Conservation (phyloP, 306 rosid genomes). For the Pueraria montana region DNA sequence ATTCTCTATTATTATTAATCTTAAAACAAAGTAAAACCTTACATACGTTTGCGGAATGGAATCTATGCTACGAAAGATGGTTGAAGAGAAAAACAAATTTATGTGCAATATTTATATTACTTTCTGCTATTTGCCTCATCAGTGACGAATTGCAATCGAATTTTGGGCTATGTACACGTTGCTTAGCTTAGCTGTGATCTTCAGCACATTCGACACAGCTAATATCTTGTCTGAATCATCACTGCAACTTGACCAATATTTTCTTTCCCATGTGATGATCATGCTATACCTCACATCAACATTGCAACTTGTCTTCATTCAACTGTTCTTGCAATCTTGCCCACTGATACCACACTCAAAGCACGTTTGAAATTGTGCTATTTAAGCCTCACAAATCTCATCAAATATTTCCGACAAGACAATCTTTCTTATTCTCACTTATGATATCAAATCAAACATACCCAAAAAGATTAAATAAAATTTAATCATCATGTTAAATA, state of each 20-base stretch:
- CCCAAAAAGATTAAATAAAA: neutral
- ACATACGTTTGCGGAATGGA: neutral
- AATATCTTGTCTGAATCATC: constrained; percentile 28
- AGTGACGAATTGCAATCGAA: neutral
- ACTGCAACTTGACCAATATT: constrained; percentile 22
- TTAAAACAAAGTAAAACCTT: neutral
- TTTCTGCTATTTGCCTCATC: neutral
- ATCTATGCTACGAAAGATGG: neutral
- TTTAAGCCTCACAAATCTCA: constrained; percentile 3
- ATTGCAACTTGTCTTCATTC: constrained; percentile 24
- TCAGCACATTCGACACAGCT: too few species aligned
- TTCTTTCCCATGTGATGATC: constrained; percentile 18
- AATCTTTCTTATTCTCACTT: neutral
- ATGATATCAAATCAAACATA: constrained; percentile 12
- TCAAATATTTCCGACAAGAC: constrained; percentile 25
- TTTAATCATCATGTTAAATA: neutral
- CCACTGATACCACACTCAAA: neutral
- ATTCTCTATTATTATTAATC: neutral
- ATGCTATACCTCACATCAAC: neutral
- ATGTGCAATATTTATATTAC: neutral
- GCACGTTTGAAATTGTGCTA: neutral
- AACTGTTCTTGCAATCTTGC: constrained; percentile 25
- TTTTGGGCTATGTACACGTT: neutral
- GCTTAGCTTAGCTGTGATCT: too few species aligned
- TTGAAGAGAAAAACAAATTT: neutral